Conservation (phyloP, 257 asterid species). For the Solanum phureja region DNA sequence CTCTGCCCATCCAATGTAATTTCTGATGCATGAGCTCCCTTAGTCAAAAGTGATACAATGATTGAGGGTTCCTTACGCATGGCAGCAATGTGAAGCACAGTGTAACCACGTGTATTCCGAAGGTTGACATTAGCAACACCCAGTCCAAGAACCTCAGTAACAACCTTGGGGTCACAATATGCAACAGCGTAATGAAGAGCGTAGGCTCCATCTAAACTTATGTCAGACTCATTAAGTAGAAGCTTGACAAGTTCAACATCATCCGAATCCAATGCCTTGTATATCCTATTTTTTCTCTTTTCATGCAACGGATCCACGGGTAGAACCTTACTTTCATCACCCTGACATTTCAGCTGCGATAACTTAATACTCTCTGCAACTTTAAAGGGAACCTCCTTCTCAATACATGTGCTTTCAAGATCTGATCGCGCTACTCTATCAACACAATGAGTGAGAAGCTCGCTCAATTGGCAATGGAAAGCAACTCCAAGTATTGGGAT, state of each 20-base stretch:
- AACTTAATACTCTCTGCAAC: constrained; percentile 32
- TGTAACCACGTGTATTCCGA: constrained; percentile 33
- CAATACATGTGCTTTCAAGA: constrained; percentile 32
- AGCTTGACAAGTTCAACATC: constrained; percentile 60
- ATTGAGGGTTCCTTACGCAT: constrained; percentile 62
- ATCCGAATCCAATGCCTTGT: constrained; percentile 61
- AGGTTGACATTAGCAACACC: constrained; percentile 54
- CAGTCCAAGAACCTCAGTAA: constrained; percentile 48
- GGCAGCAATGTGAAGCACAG: constrained; percentile 60
- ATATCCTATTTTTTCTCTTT: constrained; percentile 46
- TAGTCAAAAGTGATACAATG: constrained; percentile 51
- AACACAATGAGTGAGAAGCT: constrained; percentile 42
- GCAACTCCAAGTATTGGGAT: constrained; percentile 46
- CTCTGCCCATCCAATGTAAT: constrained; percentile 30
- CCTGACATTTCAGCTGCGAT: constrained; percentile 16
- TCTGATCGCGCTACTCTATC: constrained; percentile 47
- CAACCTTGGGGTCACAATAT: constrained; percentile 63
- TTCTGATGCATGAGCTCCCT: constrained; percentile 53
- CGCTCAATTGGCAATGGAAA: constrained; percentile 37
- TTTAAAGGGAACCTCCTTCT: constrained; percentile 37
- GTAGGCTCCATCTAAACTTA: constrained; percentile 50
- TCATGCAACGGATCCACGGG: constrained; percentile 24
- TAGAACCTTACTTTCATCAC: constrained; percentile 14
- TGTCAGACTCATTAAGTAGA: constrained; percentile 50
- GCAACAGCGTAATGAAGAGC: constrained; percentile 73